Evolutionary conservation across 1,284 basidiomycete genomes (phyloP), one percentile per base, ranked within the genome.

Genomic region (Ustilago curta): DNA sequence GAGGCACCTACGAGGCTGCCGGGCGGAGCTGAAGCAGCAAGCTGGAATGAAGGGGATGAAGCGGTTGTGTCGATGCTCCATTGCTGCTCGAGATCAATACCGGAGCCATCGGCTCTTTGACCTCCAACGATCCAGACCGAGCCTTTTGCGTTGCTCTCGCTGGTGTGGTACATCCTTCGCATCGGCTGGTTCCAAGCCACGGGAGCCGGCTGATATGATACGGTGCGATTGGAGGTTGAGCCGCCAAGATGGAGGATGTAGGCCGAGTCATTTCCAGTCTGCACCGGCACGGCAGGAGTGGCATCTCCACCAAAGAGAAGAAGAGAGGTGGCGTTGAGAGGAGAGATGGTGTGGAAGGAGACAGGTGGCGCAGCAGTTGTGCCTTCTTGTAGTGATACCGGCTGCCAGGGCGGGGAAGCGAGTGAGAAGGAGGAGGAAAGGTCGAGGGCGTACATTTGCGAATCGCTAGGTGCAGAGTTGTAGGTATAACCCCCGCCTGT

Each of bases 271-370:
- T 81, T 81, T 25, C 61, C 65, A 5, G 79, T 78, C 40, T 76
- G 78, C 1, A 78, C 52, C 2, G 77, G 69, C 2, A 76, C 64
- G 1, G 40, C 5, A 0, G 67, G 59, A 21, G 55, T 62, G 19
- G 43, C 74, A 48, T 80, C 76, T 31, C 81, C 81, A 19, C 81
- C 81, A 49, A 82, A 82, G 48, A 81, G 62, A 23, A 81, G 58
- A 7, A 82, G 60, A 1, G 68, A 47, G 9, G 60, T 53, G 29
- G 49, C 50, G 49, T 62, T 65, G 47, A 82, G 59, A 3, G 81
- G 79, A n/a, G 79, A 70, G 19, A 82, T 59, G 19, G 81, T 69
- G 52, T 80, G 80, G 35, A 81, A 82, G 23, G 73, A 58, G 25
- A 77, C 70, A n/a, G 68, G 48, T 3, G 76, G 78, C 4, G 72